phyloP scores from a whole-genome alignment of 345 rosid genomes.

The Melaleuca alternifolia region DNA sequence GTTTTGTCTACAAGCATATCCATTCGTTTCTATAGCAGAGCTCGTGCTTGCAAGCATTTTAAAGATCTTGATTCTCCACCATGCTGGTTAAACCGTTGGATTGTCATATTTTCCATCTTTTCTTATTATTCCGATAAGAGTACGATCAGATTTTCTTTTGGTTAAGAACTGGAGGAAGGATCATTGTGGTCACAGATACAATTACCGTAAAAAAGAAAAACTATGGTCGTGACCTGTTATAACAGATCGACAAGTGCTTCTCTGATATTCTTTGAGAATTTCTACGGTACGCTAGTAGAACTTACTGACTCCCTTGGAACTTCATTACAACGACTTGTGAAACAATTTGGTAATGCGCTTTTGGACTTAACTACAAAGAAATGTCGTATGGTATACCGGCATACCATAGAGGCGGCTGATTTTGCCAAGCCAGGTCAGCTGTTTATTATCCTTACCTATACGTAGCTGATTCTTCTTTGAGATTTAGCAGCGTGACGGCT shows the following conservation, averaged over 20 bases:
- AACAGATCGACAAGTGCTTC: neutral
- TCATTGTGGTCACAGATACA: neutral
- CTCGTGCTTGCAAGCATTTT: neutral
- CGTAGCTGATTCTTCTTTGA: neutral
- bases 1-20: neutral
- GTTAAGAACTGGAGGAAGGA: neutral
- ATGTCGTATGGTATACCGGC: fast-evolving
- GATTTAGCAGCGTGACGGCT: neutral
- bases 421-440: neutral
- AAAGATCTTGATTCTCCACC: conserved; percentile 49
- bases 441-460: neutral
- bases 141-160: neutral
- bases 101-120: neutral
- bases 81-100: conserved; percentile 29
- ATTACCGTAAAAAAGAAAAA: neutral
- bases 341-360: neutral
- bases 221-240: neutral
- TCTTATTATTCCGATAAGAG: neutral
- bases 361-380: neutral
- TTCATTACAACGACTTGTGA: too few species aligned
- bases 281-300: neutral
- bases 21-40: neutral
- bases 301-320: neutral
- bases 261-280: neutral
- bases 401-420: neutral